Evolutionary conservation across 495 filamentous ascomycete species (phyloP), one percentile per base, ranked within the genome.

Genomic region (Hypoxylon trugodes): DNA sequence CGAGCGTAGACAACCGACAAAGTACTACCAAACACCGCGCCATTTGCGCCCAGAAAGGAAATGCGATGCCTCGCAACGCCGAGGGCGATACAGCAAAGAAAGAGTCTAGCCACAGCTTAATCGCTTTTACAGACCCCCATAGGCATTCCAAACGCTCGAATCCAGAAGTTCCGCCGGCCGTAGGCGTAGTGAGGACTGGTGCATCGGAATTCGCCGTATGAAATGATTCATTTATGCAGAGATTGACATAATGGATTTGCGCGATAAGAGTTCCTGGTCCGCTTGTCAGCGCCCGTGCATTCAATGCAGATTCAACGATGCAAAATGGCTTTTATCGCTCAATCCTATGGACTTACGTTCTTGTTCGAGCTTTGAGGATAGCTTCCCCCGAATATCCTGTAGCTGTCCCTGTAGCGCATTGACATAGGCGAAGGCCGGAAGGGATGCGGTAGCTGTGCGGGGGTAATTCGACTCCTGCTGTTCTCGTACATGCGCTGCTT

Each of bases 31-130:
- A 35, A 46, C 58, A 71, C 6, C 67, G 74, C 19, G 76, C 61
- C 33, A 79, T 57, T 25, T 80, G 77, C 1, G 69, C 71, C 72
- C 70, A 79, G 28, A 75, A 74, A 15, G 70, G 64, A 41, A 78
- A 76, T 2, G 79, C 69, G 7, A 72, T 55, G 6, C 68, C 69
- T 15, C 70, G 21, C 1, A 70, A 55, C 12, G 59, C 56, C 0
- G 60, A 49, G 28, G 35, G 42, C 0, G 74, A 72, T 19, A 78
- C 67, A 12, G 18, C 13, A 50, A 76, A 65, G 55, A 76, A 80
- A 9, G 33, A 57, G 15, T 76, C 69, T 8, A 77, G 45, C 71
- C 72, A 78, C 1, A 60, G 59, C 21, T 77, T 77, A 38, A 77
- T 61, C 6, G 67, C 69, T 25, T 74, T 65, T 0, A 79, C 67